Percentiles rank a stretch among this genome's conserved stretches.
Evolutionary conservation across 352 stramenopile genomes (phyloP).

Genomic region (Pythium pectinolyticum): DNA sequence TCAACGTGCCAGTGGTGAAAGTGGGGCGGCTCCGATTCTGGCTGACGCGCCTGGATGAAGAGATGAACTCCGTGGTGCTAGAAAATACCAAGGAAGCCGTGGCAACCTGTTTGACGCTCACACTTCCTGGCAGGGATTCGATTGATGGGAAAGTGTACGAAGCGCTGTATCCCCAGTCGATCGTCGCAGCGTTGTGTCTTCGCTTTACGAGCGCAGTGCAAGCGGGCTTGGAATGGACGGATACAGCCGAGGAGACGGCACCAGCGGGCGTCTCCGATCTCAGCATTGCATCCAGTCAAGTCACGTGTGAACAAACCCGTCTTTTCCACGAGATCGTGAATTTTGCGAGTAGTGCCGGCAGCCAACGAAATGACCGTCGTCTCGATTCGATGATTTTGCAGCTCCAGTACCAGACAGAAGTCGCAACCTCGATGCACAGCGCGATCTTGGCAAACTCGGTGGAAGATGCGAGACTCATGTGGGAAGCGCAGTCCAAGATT

Average conservation of each 20-base stretch:
- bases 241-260: neutral
- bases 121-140: neutral
- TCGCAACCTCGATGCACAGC: conserved; percentile 2
- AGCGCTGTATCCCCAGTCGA: conserved; percentile 35
- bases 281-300: neutral
- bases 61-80: conserved; percentile 46
- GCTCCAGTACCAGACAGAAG: conserved; percentile 14
- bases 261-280: neutral
- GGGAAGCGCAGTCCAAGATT: conserved; percentile 21
- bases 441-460: neutral
- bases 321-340: neutral
- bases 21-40: conserved; percentile 69
- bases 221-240: neutral
- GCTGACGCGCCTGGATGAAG: conserved; percentile 60
- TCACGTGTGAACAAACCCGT: neutral
- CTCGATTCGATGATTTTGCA: conserved; percentile 16
- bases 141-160: neutral
- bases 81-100: conserved; percentile 39
- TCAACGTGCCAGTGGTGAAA: conserved; percentile 52
- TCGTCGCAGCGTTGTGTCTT: conserved; percentile 24
- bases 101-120: neutral
- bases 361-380: conserved; percentile 1
- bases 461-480: conserved; percentile 3
- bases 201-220: conserved; percentile 40
- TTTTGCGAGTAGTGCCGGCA: neutral